Percentiles rank a stretch among this genome's conserved stretches.
Conservation (phyloP, 192 early-diverging fungal species). For the Coemansia nantahalensis region DNA sequence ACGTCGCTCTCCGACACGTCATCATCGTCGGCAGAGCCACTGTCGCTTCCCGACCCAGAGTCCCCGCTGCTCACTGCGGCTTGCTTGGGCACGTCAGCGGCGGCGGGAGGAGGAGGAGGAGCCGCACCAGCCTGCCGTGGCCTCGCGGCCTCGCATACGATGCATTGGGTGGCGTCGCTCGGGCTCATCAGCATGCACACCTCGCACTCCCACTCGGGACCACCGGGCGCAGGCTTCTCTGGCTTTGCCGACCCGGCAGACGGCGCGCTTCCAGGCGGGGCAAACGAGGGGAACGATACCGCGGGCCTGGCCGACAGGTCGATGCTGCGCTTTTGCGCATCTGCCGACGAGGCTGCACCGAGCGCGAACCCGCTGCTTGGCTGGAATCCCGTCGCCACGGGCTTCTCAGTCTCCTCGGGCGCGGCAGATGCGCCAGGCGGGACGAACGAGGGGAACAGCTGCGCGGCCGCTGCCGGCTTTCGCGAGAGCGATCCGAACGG, state of each 20-base stretch:
- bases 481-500: neutral
- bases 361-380: slow-evolving; percentile 14
- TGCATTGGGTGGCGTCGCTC: slow-evolving; percentile 7
- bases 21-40: neutral
- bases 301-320: neutral
- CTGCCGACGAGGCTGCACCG: neutral
- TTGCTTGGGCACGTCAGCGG: too few relatives aligned
- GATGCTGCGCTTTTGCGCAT: neutral
- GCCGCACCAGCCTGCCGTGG: slow-evolving; percentile 3
- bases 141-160: slow-evolving; percentile 26
- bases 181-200: slow-evolving; percentile 28
- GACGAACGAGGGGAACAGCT: neutral
- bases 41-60: neutral
- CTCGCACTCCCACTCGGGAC: slow-evolving; percentile 27
- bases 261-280: neutral
- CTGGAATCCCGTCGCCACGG: slow-evolving; percentile 9
- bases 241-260: neutral
- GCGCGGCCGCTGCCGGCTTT: neutral
- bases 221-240: neutral
- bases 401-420: neutral
- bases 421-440: neutral
- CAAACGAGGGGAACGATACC: slow-evolving; percentile 9
- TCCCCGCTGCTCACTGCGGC: neutral
- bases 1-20: too few relatives aligned
- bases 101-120: too few relatives aligned